Base-by-base conservation (phyloP, 2,329 filamentous ascomycete genomes). In the Epichloe gansuensis region DNA sequence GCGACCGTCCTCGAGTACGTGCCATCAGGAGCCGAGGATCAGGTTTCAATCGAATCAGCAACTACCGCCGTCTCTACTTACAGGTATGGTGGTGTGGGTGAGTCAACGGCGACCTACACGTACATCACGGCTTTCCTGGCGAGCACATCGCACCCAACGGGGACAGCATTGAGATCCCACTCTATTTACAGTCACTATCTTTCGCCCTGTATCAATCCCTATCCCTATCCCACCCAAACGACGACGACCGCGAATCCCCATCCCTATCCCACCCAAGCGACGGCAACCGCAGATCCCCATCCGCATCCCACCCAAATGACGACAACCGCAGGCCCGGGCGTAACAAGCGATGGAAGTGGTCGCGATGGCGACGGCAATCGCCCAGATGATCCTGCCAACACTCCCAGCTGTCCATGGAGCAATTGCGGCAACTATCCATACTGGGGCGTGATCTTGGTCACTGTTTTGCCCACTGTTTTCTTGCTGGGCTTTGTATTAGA, bases 401-500 rank as follows among this genome's bases (percentile, higher is more conserved):
- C 6, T 12, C 21, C 23, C 21, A 50, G 37, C 48, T 43, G 48
- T 21, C 21, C 48, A 8, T 50, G 48, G 48, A 42, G 37, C n/a
- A 23, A 38, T 9, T 46, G 48, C 23, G 35, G 45, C 23, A 28
- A 41, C 35, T 46, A 23, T 23, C 48, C 11, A 23, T 56, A 52
- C 9, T 61, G 56, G 58, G 54, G 62, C 41, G 60, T 67, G n/a
- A 56, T 61, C 12, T 17, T 67, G 1, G 60, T 58, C 5, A 45
- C 53, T 8, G 25, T 66, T 17, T 43, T 67, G 25, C 63, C 63
- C 0, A n/a, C 55, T 12, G 23, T 67, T 12, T 65, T 66, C 51
- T 28, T 66, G 8, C 53, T 63, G 4, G 63, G 64, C 31, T 65
- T 63, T 53, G 7, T 63, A 21, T 21, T 21, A 23, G 63, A 66